phyloP scores from a whole-genome alignment of 805 yeast genomes.

The Candida arabinofermentans region DNA sequence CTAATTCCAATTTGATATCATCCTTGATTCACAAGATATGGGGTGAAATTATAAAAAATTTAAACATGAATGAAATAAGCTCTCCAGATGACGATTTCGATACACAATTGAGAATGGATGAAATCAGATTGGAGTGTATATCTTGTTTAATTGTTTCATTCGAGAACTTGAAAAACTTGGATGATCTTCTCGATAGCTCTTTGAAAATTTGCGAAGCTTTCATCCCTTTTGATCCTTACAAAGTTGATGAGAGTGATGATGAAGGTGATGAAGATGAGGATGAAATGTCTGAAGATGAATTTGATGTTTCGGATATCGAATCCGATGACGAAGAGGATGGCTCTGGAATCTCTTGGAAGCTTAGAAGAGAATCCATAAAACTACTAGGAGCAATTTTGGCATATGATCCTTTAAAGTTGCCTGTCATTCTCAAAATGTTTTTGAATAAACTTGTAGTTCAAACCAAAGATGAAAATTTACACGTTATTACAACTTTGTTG shows the following conservation, averaged over 20 bases:
- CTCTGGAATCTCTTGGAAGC: slow-evolving; percentile 51
- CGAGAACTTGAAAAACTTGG: slow-evolving; percentile 32
- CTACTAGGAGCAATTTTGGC: slow-evolving; percentile 37
- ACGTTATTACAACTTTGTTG: slow-evolving; percentile 49
- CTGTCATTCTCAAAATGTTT: slow-evolving; percentile 30
- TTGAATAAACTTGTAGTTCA: slow-evolving; percentile 32
- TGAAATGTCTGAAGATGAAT: slow-evolving; percentile 37
- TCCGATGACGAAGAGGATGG: slow-evolving; percentile 40
- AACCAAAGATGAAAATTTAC: slow-evolving; percentile 41
- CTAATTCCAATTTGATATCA: slow-evolving; percentile 24
- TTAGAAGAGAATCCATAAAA: slow-evolving; percentile 50
- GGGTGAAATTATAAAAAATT: slow-evolving; percentile 8
- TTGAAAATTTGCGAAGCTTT: slow-evolving; percentile 31
- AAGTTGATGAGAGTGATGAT: slow-evolving; percentile 27
- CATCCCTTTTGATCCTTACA: slow-evolving; percentile 45
- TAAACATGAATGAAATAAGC: slow-evolving; percentile 17
- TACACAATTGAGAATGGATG: slow-evolving; percentile 27
- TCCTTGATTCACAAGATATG: slow-evolving; percentile 11
- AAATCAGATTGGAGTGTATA: slow-evolving; percentile 47
- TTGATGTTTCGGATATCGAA: slow-evolving; percentile 37
- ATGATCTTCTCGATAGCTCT: slow-evolving; percentile 24
- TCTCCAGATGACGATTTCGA: slow-evolving; percentile 32
- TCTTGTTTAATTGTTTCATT: slow-evolving; percentile 36
- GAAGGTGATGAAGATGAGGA: slow-evolving; percentile 30
- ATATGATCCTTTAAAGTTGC: slow-evolving; percentile 34